A percentile compares a stretch with the other conserved stretches of the same genome.
phyloP scores from a whole-genome alignment of 768 basidiomycete genomes.

The Coprinopsis cinerea region DNA sequence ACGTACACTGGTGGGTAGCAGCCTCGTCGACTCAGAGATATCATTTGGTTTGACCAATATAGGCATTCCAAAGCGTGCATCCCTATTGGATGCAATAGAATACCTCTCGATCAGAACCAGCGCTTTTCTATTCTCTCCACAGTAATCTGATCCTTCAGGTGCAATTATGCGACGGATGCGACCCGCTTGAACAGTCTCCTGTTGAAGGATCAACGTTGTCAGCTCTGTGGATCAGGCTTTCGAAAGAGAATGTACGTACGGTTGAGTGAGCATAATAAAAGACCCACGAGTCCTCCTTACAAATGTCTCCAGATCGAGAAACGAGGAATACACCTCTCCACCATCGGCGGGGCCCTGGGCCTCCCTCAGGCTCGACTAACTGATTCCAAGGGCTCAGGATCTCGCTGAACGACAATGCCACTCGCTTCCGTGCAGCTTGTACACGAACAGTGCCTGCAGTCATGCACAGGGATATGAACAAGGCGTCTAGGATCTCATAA shows the following conservation, averaged over 20 bases:
- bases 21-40: neutral
- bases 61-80: neutral
- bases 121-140: neutral
- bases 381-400: neutral
- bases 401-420: neutral
- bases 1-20: neutral
- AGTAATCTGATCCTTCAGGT: neutral
- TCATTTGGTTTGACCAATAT: neutral
- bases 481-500: neutral
- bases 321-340: neutral
- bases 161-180: neutral
- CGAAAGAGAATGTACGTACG: neutral
- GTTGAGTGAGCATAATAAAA: neutral
- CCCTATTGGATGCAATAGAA: neutral
- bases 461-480: neutral
- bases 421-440: neutral
- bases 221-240: neutral
- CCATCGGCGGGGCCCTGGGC: neutral
- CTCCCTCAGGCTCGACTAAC: neutral
- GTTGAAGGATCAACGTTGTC: neutral
- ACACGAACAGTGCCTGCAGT: neutral
- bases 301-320: neutral
- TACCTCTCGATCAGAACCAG: conserved; percentile 5
- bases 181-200: neutral
- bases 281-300: neutral